Conservation (phyloP, 2,329 filamentous ascomycete genomes). For the Xylaria sp. region DNA sequence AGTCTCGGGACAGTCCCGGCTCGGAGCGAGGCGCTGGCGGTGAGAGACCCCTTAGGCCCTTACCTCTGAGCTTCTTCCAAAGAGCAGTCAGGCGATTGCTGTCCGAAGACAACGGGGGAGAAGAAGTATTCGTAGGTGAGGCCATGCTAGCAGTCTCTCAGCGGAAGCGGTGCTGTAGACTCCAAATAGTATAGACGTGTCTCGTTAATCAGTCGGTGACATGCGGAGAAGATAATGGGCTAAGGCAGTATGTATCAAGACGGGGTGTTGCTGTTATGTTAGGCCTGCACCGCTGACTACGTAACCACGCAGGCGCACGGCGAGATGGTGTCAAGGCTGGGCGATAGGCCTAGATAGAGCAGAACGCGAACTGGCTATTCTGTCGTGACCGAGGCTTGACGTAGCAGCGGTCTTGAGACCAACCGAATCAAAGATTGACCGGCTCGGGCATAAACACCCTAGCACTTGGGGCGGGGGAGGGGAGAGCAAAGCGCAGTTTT, state of each 20-base stretch:
- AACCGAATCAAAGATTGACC: slow-evolving; percentile 23
- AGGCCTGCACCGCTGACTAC: slow-evolving; percentile 16
- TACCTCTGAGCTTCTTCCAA: slow-evolving; percentile 37
- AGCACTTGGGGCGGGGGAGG: slow-evolving; percentile 22
- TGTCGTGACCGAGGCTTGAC: slow-evolving; percentile 31
- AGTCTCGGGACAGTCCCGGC: slow-evolving; percentile 32
- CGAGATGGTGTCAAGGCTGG: slow-evolving; percentile 8
- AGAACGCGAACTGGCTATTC: slow-evolving; percentile 17
- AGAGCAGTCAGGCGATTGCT: slow-evolving; percentile 33
- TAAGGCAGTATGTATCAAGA: slow-evolving; percentile 28
- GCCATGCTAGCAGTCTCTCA: slow-evolving; percentile 38
- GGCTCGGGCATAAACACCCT: slow-evolving; percentile 15
- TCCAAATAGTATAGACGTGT: slow-evolving; percentile 31
- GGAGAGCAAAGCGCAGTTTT: slow-evolving; percentile 20
- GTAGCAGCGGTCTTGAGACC: slow-evolving; percentile 27
- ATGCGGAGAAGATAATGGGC: slow-evolving; percentile 30
- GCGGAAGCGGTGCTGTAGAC: slow-evolving; percentile 29
- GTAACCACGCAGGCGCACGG: slow-evolving; percentile 24
- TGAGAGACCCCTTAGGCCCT: slow-evolving; percentile 30
- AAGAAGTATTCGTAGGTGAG: slow-evolving; percentile 35
- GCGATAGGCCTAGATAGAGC: slow-evolving; percentile 2
- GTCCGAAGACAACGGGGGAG: slow-evolving; percentile 32
- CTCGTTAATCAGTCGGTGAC: slow-evolving; percentile 27
- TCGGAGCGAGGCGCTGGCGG: slow-evolving; percentile 33
- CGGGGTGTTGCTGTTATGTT: slow-evolving; percentile 28